A percentile compares a stretch with the other conserved stretches of the same genome.
Conservation (phyloP, 257 asterid genomes). For the Capsicum pubescens region DNA sequence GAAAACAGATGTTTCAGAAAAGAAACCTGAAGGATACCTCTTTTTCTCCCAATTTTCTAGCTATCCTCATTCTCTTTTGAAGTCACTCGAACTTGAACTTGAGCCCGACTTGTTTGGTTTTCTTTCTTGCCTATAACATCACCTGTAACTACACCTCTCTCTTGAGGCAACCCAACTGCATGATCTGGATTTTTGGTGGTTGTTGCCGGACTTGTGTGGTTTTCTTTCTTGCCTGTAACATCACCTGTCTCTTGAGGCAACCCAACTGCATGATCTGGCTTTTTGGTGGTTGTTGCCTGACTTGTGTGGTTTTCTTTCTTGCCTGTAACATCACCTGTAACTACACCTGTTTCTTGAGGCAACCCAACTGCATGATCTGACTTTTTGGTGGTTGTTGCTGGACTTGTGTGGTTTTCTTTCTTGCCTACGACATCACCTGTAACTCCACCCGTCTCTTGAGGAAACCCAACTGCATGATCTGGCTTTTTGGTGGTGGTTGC, state of each 20-base stretch:
- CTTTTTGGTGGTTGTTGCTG: slow-evolving; percentile 22
- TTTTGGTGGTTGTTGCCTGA: slow-evolving; percentile 29
- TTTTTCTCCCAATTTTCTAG: background rate
- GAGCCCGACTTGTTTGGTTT: slow-evolving; percentile 31
- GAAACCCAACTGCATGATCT: too few species aligned
- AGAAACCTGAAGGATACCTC: background rate
- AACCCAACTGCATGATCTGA: slow-evolving; percentile 26
- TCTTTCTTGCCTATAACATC: slow-evolving; percentile 38
- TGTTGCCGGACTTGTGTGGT: slow-evolving; percentile 28
- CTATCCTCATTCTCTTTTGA: slow-evolving; percentile 28
- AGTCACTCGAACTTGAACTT: slow-evolving; percentile 38
- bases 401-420: too few species aligned
- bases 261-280: slow-evolving; percentile 28
- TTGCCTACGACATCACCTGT: too few species aligned
- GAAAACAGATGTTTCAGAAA: background rate
- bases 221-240: slow-evolving; percentile 37
- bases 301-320: slow-evolving; percentile 33
- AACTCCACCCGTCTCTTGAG: too few species aligned
- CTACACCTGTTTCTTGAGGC: slow-evolving; percentile 27
- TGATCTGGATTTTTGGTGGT: slow-evolving; percentile 27
- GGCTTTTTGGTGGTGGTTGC: slow-evolving; percentile 23
- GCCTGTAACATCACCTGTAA: slow-evolving; percentile 32
- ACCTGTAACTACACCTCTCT: slow-evolving; percentile 25
- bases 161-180: slow-evolving; percentile 29
- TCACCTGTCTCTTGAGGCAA: slow-evolving; percentile 29